phyloP scores from a whole-genome alignment of 257 asterid species.

The Przewalskia tangutica region DNA sequence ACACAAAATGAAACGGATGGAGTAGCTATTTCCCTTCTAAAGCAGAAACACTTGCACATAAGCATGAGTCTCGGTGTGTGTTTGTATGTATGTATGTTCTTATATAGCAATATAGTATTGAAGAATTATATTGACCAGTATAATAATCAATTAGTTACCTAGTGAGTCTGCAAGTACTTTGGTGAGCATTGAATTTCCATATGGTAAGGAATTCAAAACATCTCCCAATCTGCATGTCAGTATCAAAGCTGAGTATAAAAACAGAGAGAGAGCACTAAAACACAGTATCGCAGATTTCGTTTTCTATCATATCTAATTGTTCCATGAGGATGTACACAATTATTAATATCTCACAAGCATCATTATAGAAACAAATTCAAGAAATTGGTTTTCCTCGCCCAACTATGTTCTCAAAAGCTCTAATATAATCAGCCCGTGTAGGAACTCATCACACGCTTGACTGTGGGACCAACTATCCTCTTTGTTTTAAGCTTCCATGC shows the following conservation, averaged over 20 bases:
- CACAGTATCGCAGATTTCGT: neutral
- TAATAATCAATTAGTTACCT: constrained; percentile 34
- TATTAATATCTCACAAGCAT: neutral
- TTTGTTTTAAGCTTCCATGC: neutral
- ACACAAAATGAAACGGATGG: neutral
- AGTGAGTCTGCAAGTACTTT: constrained; percentile 78
- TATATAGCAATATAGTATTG: neutral
- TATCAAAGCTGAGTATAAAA: constrained; percentile 13
- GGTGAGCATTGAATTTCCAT: constrained; percentile 76
- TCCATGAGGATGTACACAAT: neutral
- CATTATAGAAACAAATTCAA: neutral
- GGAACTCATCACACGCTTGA: neutral
- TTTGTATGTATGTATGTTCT: neutral
- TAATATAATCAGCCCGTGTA: neutral
- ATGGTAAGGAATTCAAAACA: constrained; percentile 88
- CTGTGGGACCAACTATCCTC: neutral
- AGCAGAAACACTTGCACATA: neutral
- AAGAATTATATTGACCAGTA: neutral
- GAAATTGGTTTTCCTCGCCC: neutral
- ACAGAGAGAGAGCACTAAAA: constrained; percentile 11
- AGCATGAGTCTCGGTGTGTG: neutral
- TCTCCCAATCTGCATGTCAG: constrained; percentile 82
- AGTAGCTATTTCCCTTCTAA: neutral
- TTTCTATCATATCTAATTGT: neutral
- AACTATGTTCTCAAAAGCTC: neutral